Conservation (phyloP, 345 rosid genomes). For the Linum usitatissimum region DNA sequence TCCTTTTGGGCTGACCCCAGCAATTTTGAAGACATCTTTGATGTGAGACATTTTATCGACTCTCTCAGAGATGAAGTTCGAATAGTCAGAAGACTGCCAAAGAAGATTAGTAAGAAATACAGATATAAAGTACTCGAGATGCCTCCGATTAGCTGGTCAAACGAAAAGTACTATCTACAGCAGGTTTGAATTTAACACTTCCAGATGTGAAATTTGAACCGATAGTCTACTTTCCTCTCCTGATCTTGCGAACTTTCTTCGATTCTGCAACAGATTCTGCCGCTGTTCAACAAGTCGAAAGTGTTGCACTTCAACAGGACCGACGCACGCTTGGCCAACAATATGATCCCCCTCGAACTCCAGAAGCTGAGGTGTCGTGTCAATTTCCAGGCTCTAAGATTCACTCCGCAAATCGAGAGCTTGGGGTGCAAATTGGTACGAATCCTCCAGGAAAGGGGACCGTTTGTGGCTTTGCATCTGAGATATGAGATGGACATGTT, state of each 20-base stretch:
- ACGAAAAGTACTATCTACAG: conserved; percentile 69
- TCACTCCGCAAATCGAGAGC: conserved; percentile 79
- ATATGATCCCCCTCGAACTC: conserved; percentile 54
- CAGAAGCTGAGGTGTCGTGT: conserved; percentile 88
- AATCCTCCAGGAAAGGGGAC: conserved; percentile 64
- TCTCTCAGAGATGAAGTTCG: conserved; percentile 91
- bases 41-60: conserved; percentile 78
- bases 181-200: conserved; percentile 42
- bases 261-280: conserved; percentile 59
- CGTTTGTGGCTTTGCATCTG: conserved; percentile 82
- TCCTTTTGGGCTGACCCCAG: conserved; percentile 99
- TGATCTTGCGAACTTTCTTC: not conserved
- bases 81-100: conserved; percentile 72
- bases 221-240: not conserved
- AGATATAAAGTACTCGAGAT: conserved; percentile 48
- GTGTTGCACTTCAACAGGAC: conserved; percentile 86
- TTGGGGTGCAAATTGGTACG: conserved; percentile 69
- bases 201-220: not conserved
- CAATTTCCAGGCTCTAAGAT: conserved; percentile 80
- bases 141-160: conserved; percentile 99
- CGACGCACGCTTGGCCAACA: conserved; percentile 82
- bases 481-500: conserved; percentile 99
- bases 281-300: conserved; percentile 53
- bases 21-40: conserved; percentile 89
- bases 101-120: conserved; percentile 49